Percentiles rank a stretch among this genome's conserved stretches.
phyloP scores from a whole-genome alignment of 371 early-diverging fungal genomes.

The Syncephalastrum monosporum region DNA sequence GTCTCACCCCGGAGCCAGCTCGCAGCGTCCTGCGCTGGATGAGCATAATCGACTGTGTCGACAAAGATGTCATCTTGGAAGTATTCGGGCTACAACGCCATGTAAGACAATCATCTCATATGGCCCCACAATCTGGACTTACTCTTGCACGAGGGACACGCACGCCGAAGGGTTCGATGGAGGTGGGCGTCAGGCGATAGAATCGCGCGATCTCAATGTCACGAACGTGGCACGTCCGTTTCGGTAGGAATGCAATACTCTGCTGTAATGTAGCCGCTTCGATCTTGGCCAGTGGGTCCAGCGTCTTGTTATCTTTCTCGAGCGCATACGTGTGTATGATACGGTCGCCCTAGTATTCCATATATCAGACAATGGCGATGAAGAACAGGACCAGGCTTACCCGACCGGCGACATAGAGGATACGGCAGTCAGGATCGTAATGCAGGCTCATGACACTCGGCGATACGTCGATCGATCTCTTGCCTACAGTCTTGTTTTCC shows the following conservation, averaged over 20 bases:
- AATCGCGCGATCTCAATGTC: conserved; percentile 68
- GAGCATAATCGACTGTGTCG: conserved; percentile 57
- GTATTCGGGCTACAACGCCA: conserved; percentile 56
- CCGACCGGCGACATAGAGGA: conserved; percentile 66
- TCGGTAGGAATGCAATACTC: conserved; percentile 68
- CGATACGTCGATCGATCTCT: conserved; percentile 64
- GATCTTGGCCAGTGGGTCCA: conserved; percentile 57
- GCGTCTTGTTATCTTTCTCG: conserved; percentile 12
- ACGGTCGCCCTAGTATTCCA: conserved; percentile 45
- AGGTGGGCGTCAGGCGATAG: conserved; percentile 64
- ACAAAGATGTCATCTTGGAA: conserved; percentile 89
- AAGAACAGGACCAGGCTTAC: conserved; percentile 24
- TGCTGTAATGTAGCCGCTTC: conserved; percentile 65
- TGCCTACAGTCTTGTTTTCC: conserved; percentile 32
- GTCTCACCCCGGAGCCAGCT: conserved; percentile 59
- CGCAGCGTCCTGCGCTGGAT: conserved; percentile 46
- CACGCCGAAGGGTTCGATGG: conserved; percentile 71
- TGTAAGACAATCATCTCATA: background rate
- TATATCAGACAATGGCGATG: background rate
- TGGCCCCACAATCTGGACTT: conserved; percentile 7
- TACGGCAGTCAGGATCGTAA: conserved; percentile 65
- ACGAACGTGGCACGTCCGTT: conserved; percentile 59
- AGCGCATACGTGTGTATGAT: conserved; percentile 46
- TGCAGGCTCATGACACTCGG: conserved; percentile 72
- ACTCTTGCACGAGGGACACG: conserved; percentile 72